Evolutionary conservation across 805 yeast species (phyloP).

Genomic region (Clavispora santaluciae): DNA sequence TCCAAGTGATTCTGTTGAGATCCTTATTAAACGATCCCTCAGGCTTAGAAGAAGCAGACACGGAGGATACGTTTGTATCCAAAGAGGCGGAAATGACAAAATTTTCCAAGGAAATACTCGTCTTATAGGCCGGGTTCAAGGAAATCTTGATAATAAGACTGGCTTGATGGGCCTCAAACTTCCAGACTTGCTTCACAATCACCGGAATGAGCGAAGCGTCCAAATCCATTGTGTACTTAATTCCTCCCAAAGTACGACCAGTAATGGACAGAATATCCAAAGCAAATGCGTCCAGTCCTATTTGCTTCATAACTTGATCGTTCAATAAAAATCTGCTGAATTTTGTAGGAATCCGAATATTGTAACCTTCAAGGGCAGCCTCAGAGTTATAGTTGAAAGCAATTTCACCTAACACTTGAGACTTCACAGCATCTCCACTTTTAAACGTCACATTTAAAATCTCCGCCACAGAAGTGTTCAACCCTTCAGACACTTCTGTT

Average conservation of each 20-base stretch:
- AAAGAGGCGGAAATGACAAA: conserved; percentile 58
- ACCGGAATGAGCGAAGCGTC: conserved; percentile 54
- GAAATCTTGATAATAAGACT: conserved; percentile 73
- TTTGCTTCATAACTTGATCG: conserved; percentile 29
- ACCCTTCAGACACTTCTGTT: conserved; percentile 36
- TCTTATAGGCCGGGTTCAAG: conserved; percentile 45
- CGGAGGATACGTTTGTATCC: conserved; percentile 52
- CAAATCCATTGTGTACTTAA: conserved; percentile 62
- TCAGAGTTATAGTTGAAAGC: conserved; percentile 62
- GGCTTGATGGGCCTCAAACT: conserved; percentile 78
- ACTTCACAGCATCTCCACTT: conserved; percentile 56
- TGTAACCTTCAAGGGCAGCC: conserved; percentile 22
- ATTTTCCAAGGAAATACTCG: conserved; percentile 48
- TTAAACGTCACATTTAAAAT: conserved; percentile 68
- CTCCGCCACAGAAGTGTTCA: conserved; percentile 85
- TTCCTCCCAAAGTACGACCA: conserved; percentile 70
- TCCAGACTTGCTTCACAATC: conserved; percentile 79
- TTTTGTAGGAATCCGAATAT: conserved; percentile 41
- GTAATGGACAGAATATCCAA: conserved; percentile 47
- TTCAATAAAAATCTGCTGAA: conserved; percentile 47
- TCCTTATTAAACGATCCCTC: conserved; percentile 88
- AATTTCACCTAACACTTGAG: conserved; percentile 77
- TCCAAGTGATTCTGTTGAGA: conserved; percentile 83
- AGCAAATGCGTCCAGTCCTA: conserved; percentile 31
- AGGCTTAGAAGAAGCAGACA: conserved; percentile 84